Base-by-base conservation (phyloP, 345 rosid species). In the Euphorbia pulcherrima region DNA sequence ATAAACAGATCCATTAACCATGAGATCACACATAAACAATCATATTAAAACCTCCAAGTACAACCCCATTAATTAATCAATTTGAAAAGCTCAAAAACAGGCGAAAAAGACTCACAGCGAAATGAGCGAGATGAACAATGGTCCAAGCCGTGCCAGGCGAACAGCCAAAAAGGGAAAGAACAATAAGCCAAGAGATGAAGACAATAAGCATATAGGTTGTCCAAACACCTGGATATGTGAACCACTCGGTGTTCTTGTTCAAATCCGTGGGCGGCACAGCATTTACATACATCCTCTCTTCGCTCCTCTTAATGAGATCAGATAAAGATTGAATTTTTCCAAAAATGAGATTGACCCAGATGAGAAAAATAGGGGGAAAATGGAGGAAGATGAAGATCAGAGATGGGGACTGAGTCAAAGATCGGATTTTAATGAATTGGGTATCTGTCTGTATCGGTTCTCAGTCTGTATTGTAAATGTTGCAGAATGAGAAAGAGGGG, bases 101-200 rank as follows among this genome's bases (percentile, higher is more conserved):
- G 4, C 39, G 55, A 14, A 27, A 26, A 14, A 71, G n/a, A 47
- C 84, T 48, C 74, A 90, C 92, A 50, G 68, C 60, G 72, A 86
- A 87, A 81, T 90, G 97, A 37, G 75, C 54, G 78, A 88, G 83
- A 70, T 88, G 88, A 60, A 88, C 97, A 74, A 88, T 72, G 72
- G 97, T 88, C 92, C 94, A 90, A 53, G 93, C 97, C 80, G 84
- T 79, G 80, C 97, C 97, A 67, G 90, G 78, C 8, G 97, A 81
- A 74, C 88, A 86, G 60, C 80, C 75, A 21, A 83, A 78, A 72
- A 90, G 64, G 62, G 92, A 85, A 63, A 90, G 81, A 56, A 88
- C 86, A 52, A 83, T 62, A 37, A 90, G 83, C 97, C 94, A 86
- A 0, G 87, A 83, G 60, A 86, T 83, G 85, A 88, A 90, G 46